Evolutionary conservation across 2,329 filamentous ascomycete genomes (phyloP).

Genomic region (Colletotrichum phormii): DNA sequence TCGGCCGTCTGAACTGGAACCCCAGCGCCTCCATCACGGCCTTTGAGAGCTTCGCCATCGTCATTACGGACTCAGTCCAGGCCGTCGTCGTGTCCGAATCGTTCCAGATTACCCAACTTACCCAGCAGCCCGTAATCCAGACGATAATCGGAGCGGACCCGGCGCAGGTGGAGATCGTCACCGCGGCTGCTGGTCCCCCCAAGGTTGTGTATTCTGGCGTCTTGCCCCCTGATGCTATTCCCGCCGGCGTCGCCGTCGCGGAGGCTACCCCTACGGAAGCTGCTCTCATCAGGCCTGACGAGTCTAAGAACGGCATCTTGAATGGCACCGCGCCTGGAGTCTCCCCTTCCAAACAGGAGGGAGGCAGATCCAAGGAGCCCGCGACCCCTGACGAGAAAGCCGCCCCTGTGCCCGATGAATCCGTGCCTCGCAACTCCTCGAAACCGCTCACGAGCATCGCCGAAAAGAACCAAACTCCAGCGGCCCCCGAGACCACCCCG

Average conservation of each 20-base stretch:
- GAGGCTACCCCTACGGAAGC: background rate
- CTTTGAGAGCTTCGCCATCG: conserved; percentile 39
- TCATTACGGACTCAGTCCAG: conserved; percentile 38
- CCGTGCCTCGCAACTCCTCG: background rate
- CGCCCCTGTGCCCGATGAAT: background rate
- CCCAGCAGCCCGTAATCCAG: conserved; percentile 23
- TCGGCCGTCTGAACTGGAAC: conserved; percentile 38
- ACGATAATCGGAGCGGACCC: background rate
- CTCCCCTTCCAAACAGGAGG: background rate
- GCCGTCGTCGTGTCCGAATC: conserved; percentile 33
- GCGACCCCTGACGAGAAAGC: background rate
- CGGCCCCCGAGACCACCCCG: background rate
- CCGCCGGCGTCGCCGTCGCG: conserved; percentile 5
- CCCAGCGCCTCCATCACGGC: conserved; percentile 39
- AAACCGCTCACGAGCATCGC: background rate
- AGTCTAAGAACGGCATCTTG: background rate
- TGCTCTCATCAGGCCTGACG: background rate
- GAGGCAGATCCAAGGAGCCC: background rate
- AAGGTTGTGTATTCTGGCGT: conserved; percentile 25
- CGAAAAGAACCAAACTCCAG: background rate
- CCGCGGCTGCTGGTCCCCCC: conserved; percentile 11
- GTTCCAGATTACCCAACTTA: conserved; percentile 34
- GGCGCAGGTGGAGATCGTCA: conserved; percentile 4
- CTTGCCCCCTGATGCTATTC: conserved; percentile 16
- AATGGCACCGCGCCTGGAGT: background rate